These are phyloP conservation scores for Termitomyces sp. DNA, from an alignment of 768 basidiomycete species.

Conservation along the genomic window DNA sequence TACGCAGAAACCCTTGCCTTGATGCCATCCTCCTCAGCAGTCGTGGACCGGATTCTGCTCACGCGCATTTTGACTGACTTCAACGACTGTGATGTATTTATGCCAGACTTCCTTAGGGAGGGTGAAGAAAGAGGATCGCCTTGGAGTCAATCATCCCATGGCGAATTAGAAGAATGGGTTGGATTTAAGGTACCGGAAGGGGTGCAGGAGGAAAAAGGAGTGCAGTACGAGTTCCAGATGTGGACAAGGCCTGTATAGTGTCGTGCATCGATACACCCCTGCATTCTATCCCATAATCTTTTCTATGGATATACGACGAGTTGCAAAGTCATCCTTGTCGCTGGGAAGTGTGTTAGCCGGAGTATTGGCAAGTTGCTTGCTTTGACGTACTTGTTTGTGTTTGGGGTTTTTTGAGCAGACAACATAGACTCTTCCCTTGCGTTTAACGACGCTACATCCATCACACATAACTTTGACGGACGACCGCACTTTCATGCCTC, in stretches of 20 bases:
- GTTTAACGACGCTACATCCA: slow-evolving; percentile 82
- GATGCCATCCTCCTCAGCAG: slow-evolving; percentile 28
- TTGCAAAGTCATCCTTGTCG: slow-evolving; percentile 56
- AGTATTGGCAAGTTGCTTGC: not conserved
- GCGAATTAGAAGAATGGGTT: slow-evolving; percentile 70
- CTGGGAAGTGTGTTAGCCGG: slow-evolving; percentile 29
- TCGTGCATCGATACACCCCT: not conserved
- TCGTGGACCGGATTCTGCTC: slow-evolving; percentile 81
- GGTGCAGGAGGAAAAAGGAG: slow-evolving; percentile 75
- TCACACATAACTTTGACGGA: slow-evolving; percentile 95
- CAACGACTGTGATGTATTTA: slow-evolving; percentile 81
- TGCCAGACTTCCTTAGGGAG: slow-evolving; percentile 62
- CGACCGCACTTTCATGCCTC: slow-evolving; percentile 95
- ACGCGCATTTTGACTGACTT: slow-evolving; percentile 79
- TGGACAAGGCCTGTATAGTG: slow-evolving; percentile 56
- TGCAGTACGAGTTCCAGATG: slow-evolving; percentile 94
- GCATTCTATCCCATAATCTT: not conserved
- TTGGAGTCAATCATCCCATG: slow-evolving; percentile 62
- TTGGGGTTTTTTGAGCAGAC: slow-evolving; percentile 93
- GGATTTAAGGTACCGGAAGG: slow-evolving; percentile 78
- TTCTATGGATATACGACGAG: not conserved
- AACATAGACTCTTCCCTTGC: slow-evolving; percentile 90
- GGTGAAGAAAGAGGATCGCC: slow-evolving; percentile 30
- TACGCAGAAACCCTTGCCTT: slow-evolving; percentile 66
- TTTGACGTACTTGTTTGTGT: slow-evolving; percentile 82